These are phyloP conservation scores for Penicillium goetzii DNA, from an alignment of 495 filamentous ascomycete genomes.

Conservation along the genomic window DNA sequence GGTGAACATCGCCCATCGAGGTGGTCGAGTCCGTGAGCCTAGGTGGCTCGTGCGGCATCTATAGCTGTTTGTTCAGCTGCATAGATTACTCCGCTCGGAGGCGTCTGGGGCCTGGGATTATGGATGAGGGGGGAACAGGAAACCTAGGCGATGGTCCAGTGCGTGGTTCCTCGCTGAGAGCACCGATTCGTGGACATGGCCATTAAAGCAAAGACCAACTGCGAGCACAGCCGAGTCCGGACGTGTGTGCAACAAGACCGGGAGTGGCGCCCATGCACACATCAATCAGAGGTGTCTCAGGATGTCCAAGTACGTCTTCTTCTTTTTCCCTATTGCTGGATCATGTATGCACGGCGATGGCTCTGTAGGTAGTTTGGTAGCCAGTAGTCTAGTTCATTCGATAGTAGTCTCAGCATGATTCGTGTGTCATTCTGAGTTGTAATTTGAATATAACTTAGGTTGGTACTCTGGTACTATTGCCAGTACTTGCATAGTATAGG, in stretches of 20 bases:
- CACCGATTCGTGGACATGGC: constrained; percentile 12
- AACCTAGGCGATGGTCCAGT: not conserved
- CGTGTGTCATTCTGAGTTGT: not conserved
- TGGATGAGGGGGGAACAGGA: not conserved
- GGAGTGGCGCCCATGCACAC: not conserved
- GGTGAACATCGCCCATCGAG: not conserved
- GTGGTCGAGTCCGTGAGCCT: constrained; percentile 5
- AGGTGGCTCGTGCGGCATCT: constrained; percentile 3
- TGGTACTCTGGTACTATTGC: too few relatives aligned
- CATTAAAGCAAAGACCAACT: not conserved
- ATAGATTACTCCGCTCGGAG: constrained; percentile 1
- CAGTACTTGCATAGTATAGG: too few relatives aligned
- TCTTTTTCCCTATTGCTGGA: not conserved
- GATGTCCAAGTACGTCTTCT: not conserved
- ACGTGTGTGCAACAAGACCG: not conserved
- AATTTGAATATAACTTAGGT: not conserved
- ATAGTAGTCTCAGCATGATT: not conserved
- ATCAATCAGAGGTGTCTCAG: constrained; percentile 1
- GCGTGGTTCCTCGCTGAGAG: not conserved
- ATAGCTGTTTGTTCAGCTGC: not conserved
- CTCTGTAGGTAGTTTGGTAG: not conserved
- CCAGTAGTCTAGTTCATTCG: not conserved
- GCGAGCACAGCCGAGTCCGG: not conserved
- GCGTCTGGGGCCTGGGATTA: not conserved
- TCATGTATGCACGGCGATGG: not conserved